Base-by-base conservation (phyloP, 345 rosid species). In the Raphanus raphanistrum region DNA sequence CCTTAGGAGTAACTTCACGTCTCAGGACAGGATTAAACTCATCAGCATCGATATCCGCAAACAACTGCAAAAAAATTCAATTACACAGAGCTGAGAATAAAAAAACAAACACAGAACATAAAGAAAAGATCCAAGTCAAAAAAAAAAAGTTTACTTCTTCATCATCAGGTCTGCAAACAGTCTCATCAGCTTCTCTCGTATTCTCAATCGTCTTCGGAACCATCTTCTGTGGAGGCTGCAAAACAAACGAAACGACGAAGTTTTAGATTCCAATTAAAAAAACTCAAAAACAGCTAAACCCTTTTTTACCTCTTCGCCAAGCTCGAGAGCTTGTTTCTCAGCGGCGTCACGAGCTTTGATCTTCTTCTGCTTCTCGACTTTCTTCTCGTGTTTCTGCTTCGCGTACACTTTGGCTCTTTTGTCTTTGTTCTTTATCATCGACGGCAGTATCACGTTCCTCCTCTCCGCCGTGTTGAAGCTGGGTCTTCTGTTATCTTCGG, bases 381-480 rank as follows among this genome's bases (percentile, higher is more conserved):
- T 92, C 88, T 94, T 92, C 75, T 86, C 86, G 8, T 86, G 97
- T 76, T 86, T 92, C 63, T 90, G 89, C 82, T 94, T 90, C 3
- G 97, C 88, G 74, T 92, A 92, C 0, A 88, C 88, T 4, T 76
- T 86, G 2, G 97, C 87, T 78, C 98, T 89, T 90, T 91, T 92
- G 68, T 90, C 97, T 81, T 95, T 95, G 89, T 89, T 92, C 84
- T 88, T 95, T 31, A 95, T 89, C 93, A 85, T 89, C 11, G 97
- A 92, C 0, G 98, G 98, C 13, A 90, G 91, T 38, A 92, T 76
- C 80, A 86, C 90, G 54, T 82, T 85, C 83, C 84, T 80, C 67
- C 84, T 84, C 84, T 70, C 74, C 52, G 2, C 15, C 31, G 45
- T 63, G 38, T 74, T 77, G 17, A 57, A 65, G 63, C n/a, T 65